A percentile compares a stretch with the other conserved stretches of the same genome.
phyloP scores from a whole-genome alignment of 2,329 filamentous ascomycete species.

The Colletotrichum tropicale region DNA sequence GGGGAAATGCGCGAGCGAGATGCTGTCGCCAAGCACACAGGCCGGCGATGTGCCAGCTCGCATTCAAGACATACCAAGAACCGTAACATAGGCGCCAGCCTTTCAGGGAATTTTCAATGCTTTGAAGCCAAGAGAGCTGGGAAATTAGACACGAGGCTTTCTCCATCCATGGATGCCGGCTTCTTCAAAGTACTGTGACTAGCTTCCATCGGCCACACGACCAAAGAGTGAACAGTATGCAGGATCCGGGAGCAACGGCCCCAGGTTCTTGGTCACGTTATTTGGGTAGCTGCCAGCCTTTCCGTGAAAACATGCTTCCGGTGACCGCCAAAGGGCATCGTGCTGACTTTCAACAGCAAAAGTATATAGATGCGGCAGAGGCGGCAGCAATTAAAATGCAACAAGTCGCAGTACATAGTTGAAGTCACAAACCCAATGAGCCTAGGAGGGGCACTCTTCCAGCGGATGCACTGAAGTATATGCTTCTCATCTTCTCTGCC shows the following conservation, averaged over 20 bases:
- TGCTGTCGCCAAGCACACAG: neutral
- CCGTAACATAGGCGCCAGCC: neutral
- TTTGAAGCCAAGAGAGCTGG: neutral
- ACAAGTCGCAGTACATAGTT: neutral
- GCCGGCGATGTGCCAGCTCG: neutral
- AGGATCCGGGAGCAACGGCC: neutral
- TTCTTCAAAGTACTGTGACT: neutral
- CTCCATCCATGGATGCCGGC: neutral
- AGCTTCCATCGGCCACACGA: neutral
- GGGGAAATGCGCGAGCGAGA: neutral
- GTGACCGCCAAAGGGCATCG: neutral
- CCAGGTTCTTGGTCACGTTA: neutral
- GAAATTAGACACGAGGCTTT: neutral
- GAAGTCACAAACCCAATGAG: neutral
- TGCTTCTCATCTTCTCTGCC: neutral
- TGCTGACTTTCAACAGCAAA: neutral
- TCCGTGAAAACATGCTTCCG: neutral
- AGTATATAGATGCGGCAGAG: neutral
- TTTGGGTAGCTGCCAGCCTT: neutral
- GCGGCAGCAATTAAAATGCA: neutral
- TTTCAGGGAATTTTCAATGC: neutral
- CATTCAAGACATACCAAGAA: neutral
- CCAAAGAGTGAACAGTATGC: neutral
- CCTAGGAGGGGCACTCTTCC: neutral
- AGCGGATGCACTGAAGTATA: neutral